Evolutionary conservation across 768 basidiomycete species (phyloP), one percentile per base, ranked within the genome.

Genomic region (Tephrocybe rancida): DNA sequence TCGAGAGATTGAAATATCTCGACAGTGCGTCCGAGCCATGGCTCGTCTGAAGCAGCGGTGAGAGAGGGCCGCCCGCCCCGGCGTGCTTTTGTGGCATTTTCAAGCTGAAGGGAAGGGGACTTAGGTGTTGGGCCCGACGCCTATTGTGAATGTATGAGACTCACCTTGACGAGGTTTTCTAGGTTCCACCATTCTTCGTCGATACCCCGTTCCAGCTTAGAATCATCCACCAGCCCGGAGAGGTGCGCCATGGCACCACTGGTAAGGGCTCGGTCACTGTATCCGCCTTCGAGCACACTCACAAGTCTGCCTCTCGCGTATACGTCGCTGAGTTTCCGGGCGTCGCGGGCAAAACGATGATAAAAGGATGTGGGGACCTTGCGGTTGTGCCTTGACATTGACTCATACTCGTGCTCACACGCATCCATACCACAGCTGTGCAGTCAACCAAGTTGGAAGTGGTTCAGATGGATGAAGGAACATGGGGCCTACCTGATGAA

Each of bases 221-320:
- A 57, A 19, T 69, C 65, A 41, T 73, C 77, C 1, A 74, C 75
- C 19, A 98, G 70, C 3, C 95, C 95, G 6, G 74, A 72, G 1
- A 96, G 67, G 65, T 94, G 90, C 0, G 93, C 90, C 81, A 94
- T 83, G 0, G 87, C 80, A 0, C 90, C 96, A 57, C 90, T 93
- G 5, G 76, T 84, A 50, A 98, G 74, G 0, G 96, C 95, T 5
- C 88, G 80, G 67, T 98, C 94, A 61, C 91, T 92, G 64, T 98
- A 98, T 1, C 95, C 96, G 1, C 96, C 96, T 71, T 99, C 96
- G 1, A 99, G 82, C 0, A 98, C 90, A 60, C 92, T 94, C 34
- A 98, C 77, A 5, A 96, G 61, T 37, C 85, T 80, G 0, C 94
- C 92, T 1, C 67, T 62, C 0, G 91, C 84, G 57, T 85, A 85